Base-by-base conservation (phyloP, 2,329 filamentous ascomycete species). In the Apiospora kogelbergensis region DNA sequence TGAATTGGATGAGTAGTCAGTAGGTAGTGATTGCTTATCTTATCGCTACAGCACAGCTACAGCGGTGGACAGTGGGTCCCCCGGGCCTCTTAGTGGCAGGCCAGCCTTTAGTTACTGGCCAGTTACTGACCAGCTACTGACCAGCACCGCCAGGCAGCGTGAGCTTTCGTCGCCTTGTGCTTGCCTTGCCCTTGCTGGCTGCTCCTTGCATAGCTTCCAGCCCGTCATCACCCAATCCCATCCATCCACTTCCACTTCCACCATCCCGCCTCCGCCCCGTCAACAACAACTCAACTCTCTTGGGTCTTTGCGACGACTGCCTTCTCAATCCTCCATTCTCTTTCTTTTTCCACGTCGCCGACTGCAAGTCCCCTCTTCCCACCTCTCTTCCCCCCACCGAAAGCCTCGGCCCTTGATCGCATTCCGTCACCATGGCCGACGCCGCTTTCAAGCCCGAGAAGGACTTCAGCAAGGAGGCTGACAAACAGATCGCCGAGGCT, bases 401-500 rank as follows among this genome's bases (percentile, higher is more conserved):
- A 68, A 44, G 44, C 41, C 41, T 63, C 57, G 40, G 45, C 57
- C 37, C 40, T 46, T 63, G 53, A 37, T 60, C 63, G 40, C 26
- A 41, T 60, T 30, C 46, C 63, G 67, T 37, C 81, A 87, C 74
- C 80, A 97, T 97, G 94, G 92, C 94, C 78, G 93, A 94, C 83
- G 90, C 90, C 82, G 83, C 88, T 78, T 83, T 96, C 82, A 97
- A 97, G 89, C 93, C 95, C 78, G 96, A 99, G 87, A 98, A 97
- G 91, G 96, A 99, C 90, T 98, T 93, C 89, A 92, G 93, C 79
- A 97, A 97, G 85, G 95, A 98, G 83, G 94, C 93, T 78, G 95
- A 98, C 86, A 90, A 92, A 84, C 89, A 93, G 83, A 90, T 99
- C 75, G 93, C 94, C 65, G 94, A 98, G 83, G 94, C 94, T 70